Conservation (phyloP, 306 rosid genomes). For the Prunus davidiana region DNA sequence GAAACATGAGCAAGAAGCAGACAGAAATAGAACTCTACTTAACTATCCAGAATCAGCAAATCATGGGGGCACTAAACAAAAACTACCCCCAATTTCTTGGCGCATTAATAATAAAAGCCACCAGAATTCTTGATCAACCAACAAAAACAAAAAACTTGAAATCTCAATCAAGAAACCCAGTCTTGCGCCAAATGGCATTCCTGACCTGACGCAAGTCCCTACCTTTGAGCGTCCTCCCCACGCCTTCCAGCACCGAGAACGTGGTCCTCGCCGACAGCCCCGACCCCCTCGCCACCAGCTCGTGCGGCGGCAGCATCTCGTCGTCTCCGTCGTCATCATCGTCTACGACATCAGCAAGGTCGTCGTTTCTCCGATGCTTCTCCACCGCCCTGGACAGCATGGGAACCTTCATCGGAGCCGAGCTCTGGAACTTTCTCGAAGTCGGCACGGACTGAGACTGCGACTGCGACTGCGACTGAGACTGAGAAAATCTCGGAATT, state of each 20-base stretch:
- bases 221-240: constrained; percentile 88
- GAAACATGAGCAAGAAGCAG: neutral
- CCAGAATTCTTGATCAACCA: neutral
- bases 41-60: neutral
- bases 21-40: neutral
- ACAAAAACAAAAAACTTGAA: neutral
- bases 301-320: constrained; percentile 80
- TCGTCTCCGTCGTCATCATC: constrained; percentile 40
- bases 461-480: neutral
- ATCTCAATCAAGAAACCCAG: constrained; percentile 76
- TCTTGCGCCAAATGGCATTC: constrained; percentile 76
- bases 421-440: constrained; percentile 47
- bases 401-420: constrained; percentile 79
- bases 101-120: neutral
- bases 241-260: constrained; percentile 82
- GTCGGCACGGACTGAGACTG: constrained; percentile 41
- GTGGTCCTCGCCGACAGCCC: constrained; percentile 68
- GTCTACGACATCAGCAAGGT: constrained; percentile 15
- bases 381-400: constrained; percentile 32
- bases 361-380: constrained; percentile 28
- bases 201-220: constrained; percentile 89
- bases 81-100: neutral
- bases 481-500: constrained; percentile 43
- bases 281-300: constrained; percentile 61
- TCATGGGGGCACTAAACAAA: neutral